A percentile compares a stretch with the other conserved stretches of the same genome.
These are phyloP conservation scores for Symmetrospora coprosmae DNA, from an alignment of 768 basidiomycete species.

Conservation along the genomic window DNA sequence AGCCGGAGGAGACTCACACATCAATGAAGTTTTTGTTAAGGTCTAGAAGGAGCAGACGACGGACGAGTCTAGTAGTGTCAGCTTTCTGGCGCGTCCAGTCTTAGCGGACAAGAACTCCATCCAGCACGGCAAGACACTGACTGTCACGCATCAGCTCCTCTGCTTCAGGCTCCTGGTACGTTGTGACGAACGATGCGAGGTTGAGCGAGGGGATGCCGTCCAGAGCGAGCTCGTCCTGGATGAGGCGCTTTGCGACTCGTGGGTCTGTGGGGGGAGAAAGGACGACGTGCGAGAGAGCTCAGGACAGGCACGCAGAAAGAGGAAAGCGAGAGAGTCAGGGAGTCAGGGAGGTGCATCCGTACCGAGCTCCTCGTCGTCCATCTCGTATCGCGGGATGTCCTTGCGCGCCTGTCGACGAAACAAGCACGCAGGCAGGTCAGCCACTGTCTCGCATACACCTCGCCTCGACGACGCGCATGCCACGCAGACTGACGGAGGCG, in stretches of 20 bases:
- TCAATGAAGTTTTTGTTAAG: slow-evolving; percentile 29
- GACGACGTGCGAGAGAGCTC: too few relatives aligned
- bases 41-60: background rate
- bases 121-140: background rate
- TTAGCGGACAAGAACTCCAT: too few relatives aligned
- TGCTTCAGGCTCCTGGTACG: slow-evolving; percentile 31
- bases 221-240: slow-evolving; percentile 14
- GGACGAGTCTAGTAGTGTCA: background rate
- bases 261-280: too few relatives aligned
- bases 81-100: background rate
- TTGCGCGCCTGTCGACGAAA: too few relatives aligned
- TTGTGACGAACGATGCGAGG: slow-evolving; percentile 25
- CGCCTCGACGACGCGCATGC: too few relatives aligned
- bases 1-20: background rate
- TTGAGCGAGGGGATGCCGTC: slow-evolving; percentile 30
- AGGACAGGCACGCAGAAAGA: too few relatives aligned
- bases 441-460: too few relatives aligned
- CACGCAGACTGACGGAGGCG: too few relatives aligned
- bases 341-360: too few relatives aligned
- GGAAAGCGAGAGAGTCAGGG: too few relatives aligned
- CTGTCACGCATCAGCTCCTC: slow-evolving; percentile 31
- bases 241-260: slow-evolving; percentile 10
- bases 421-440: too few relatives aligned
- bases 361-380: slow-evolving; percentile 18
- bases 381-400: slow-evolving; percentile 14